Evolutionary conservation across 257 asterid species (phyloP), one percentile per base, ranked within the genome.

Genomic region (Penstemon eatonii): DNA sequence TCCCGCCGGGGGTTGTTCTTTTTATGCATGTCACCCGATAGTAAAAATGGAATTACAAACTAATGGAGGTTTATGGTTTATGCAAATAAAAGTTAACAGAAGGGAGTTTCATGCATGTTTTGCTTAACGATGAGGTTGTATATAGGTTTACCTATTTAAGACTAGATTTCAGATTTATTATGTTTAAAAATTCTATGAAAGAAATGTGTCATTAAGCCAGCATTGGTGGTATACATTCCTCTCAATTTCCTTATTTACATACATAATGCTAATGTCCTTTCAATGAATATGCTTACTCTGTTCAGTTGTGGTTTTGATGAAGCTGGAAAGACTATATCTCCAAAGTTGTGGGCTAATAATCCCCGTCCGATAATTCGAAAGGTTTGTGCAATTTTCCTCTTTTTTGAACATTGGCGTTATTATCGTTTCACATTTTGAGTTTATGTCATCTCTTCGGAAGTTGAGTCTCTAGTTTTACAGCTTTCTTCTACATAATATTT

Each of bases 261-360:
- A 60, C 18, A 42, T 54, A 57, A 71, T 19, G 45, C 80, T 83
- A 70, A 83, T 71, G 36, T 70, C 8, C 66, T 55, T 45, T 65
- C 60, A 56, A 68, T 25, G 33, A 25, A 25, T 25, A 25, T 78
- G 82, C 74, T 71, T 80, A 50, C 78, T 69, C 18, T 73, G 36
- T 49, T 58, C 68, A 91, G 97, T 89, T 73, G 67, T 72, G 79
- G 65, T 67, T 44, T 63, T 56, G 65, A 56, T 60, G 76, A 81
- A 75, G 81, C 62, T 72, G 86, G 75, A 46, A 79, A 76, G 47
- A 6, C 67, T 38, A 81, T 65, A 65, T 60, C 56, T 47, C 67
- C 82, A 60, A 83, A 83, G 65, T 72, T 87, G 56, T 80, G 83
- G 88, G 84, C 90, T 50, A 89, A 25, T 25, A 25, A 71, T 69